Conservation (phyloP, 768 basidiomycete species). For the Amylocystis lapponica region DNA sequence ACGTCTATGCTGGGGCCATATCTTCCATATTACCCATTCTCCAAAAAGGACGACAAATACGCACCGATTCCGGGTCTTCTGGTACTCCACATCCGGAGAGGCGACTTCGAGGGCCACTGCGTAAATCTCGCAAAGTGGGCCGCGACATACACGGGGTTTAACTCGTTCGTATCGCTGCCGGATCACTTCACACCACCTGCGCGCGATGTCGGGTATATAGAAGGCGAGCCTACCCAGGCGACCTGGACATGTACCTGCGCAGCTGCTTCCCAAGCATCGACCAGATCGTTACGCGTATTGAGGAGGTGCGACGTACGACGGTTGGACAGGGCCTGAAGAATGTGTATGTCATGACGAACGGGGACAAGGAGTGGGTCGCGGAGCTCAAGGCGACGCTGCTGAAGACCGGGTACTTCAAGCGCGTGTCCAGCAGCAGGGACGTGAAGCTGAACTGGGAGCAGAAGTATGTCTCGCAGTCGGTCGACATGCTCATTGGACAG, state of each 20-base stretch:
- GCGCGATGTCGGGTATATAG: constrained; percentile 17
- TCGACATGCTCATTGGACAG: constrained; percentile 45
- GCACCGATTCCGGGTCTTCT: constrained; percentile 34
- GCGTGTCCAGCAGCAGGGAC: constrained; percentile 32
- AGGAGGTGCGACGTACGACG: constrained; percentile 21
- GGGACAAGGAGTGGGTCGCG: constrained; percentile 31
- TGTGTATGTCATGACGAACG: constrained; percentile 36
- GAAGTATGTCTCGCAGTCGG: constrained; percentile 36
- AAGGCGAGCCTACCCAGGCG: constrained; percentile 12
- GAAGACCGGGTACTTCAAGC: constrained; percentile 27
- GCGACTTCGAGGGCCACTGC: constrained; percentile 44
- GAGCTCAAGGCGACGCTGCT: constrained; percentile 30
- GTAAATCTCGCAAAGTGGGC: constrained; percentile 25
- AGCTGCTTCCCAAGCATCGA: constrained; percentile 38
- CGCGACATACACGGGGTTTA: constrained; percentile 37
- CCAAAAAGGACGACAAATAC: constrained; percentile 3
- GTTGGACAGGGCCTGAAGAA: constrained; percentile 9
- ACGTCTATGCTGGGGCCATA: constrained; percentile 1
- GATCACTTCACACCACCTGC: constrained; percentile 34
- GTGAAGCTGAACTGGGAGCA: constrained; percentile 38
- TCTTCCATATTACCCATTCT: not conserved
- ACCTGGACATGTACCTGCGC: constrained; percentile 24
- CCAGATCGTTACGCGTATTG: constrained; percentile 35
- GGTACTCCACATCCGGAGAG: constrained; percentile 46
- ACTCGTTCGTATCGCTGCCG: constrained; percentile 32